Percentiles rank a stretch among this genome's conserved stretches.
These are phyloP conservation scores for Miscanthus lutarioriparius DNA, from an alignment of 176 grass and related monocot genomes.

Conservation along the genomic window DNA sequence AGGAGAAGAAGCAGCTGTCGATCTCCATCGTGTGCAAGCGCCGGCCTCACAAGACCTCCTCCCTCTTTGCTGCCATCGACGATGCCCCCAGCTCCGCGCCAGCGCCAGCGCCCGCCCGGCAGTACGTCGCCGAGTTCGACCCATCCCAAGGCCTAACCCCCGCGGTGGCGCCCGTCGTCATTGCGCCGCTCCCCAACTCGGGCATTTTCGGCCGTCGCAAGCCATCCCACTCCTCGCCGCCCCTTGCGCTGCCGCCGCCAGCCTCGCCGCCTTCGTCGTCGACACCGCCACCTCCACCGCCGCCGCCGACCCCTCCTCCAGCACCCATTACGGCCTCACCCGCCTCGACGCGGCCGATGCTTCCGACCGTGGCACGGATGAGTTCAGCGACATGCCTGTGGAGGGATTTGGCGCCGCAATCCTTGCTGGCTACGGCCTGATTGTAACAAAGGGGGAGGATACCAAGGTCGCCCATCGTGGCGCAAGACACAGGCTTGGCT, in stretches of 20 bases:
- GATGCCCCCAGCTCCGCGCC: not conserved
- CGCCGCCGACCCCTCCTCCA: constrained; percentile 45
- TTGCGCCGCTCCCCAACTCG: constrained; percentile 67
- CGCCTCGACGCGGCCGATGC: constrained; percentile 24
- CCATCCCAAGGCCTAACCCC: constrained; percentile 42
- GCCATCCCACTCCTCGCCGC: constrained; percentile 50
- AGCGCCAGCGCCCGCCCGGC: constrained; percentile 28
- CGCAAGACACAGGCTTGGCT: constrained; percentile 54
- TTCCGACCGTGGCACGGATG: constrained; percentile 47
- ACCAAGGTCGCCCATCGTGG: constrained; percentile 48
- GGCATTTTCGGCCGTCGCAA: constrained; percentile 50
- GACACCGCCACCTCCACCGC: constrained; percentile 49
- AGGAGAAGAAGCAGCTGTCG: constrained; percentile 63
- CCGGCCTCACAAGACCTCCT: constrained; percentile 38
- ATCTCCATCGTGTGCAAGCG: constrained; percentile 56
- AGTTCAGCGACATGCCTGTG: constrained; percentile 42
- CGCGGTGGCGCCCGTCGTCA: constrained; percentile 37
- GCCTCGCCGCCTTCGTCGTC: constrained; percentile 45
- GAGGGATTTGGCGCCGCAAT: constrained; percentile 63
- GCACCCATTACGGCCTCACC: constrained; percentile 61
- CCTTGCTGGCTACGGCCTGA: constrained; percentile 84
- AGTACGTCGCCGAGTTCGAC: constrained; percentile 85
- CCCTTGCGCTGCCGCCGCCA: constrained; percentile 13
- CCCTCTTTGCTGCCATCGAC: not conserved
- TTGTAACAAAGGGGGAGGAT: constrained; percentile 45